phyloP scores from a whole-genome alignment of 768 basidiomycete species.

The Tricholoma furcatifolium region DNA sequence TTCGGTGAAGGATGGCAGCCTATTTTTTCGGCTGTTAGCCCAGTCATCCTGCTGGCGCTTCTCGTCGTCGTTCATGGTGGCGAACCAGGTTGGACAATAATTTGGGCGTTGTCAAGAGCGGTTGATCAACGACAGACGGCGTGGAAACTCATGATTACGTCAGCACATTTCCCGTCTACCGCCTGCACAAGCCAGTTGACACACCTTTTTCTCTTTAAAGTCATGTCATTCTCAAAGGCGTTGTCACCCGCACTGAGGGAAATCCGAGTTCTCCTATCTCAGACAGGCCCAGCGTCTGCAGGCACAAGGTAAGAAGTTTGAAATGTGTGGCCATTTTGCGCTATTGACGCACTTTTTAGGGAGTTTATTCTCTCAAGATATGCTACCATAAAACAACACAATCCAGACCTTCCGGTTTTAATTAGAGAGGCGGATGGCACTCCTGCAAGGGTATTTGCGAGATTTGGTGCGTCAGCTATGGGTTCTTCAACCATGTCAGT shows the following conservation, averaged over 20 bases:
- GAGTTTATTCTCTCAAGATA: constrained; percentile 80
- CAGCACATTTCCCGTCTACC: constrained; percentile 20
- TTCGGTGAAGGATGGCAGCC: constrained; percentile 86
- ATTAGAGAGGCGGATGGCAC: constrained; percentile 80
- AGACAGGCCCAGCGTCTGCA: constrained; percentile 70
- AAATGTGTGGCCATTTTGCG: constrained; percentile 1
- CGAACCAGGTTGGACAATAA: constrained; percentile 11
- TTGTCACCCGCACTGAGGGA: constrained; percentile 79
- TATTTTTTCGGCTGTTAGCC: constrained; percentile 66
- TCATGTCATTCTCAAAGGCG: constrained; percentile 69
- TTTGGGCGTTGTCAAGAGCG: constrained; percentile 29
- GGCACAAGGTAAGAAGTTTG: constrained; percentile 63
- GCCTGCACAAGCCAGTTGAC: constrained; percentile 7
- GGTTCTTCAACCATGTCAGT: constrained; percentile 8
- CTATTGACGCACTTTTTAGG: constrained; percentile 35
- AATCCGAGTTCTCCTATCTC: constrained; percentile 78
- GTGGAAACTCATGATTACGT: constrained; percentile 32
- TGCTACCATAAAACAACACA: constrained; percentile 73
- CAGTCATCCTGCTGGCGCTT: constrained; percentile 70
- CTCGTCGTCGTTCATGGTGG: constrained; percentile 55
- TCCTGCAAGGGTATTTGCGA: constrained; percentile 79
- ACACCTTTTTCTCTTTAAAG: constrained; percentile 12
- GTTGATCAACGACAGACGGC: constrained; percentile 20
- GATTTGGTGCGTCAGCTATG: constrained; percentile 64
- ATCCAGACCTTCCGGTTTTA: constrained; percentile 82